Conservation (phyloP, 768 basidiomycete species). For the Pilatotrama ljubarskyi region DNA sequence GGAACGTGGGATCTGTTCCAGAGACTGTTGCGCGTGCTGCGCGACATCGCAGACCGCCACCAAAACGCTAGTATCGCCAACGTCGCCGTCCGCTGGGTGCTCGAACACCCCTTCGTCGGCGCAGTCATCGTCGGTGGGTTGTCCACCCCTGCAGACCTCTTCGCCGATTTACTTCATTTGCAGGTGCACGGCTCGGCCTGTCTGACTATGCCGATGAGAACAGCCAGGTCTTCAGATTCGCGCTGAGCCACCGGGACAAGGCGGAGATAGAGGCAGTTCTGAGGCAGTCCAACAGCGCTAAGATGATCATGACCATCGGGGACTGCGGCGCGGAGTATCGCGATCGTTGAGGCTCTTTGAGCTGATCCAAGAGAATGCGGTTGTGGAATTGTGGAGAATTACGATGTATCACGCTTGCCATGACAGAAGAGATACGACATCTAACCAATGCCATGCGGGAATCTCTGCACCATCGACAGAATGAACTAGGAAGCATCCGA, state of each 20-base stretch:
- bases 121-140: slow-evolving; percentile 69
- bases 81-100: slow-evolving; percentile 78
- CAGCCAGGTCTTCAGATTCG: slow-evolving; percentile 56
- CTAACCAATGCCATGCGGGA: neutral
- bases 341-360: neutral
- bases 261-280: slow-evolving; percentile 60
- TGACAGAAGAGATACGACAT: neutral
- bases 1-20: slow-evolving; percentile 77
- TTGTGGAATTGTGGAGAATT: neutral
- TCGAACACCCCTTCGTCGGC: slow-evolving; percentile 73
- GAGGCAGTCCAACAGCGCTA: slow-evolving; percentile 53
- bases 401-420: neutral
- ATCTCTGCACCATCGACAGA: neutral
- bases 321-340: slow-evolving; percentile 86
- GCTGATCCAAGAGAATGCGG: neutral
- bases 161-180: neutral
- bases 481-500: neutral
- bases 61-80: slow-evolving; percentile 67
- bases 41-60: slow-evolving; percentile 62
- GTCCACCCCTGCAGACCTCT: neutral
- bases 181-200: slow-evolving; percentile 71
- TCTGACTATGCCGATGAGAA: slow-evolving; percentile 74
- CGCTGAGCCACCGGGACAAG: slow-evolving; percentile 54
- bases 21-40: slow-evolving; percentile 53
- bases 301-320: slow-evolving; percentile 65